A percentile compares a stretch with the other conserved stretches of the same genome.
Conservation (phyloP, 805 yeast genomes). For the Kuraishia hungarica region DNA sequence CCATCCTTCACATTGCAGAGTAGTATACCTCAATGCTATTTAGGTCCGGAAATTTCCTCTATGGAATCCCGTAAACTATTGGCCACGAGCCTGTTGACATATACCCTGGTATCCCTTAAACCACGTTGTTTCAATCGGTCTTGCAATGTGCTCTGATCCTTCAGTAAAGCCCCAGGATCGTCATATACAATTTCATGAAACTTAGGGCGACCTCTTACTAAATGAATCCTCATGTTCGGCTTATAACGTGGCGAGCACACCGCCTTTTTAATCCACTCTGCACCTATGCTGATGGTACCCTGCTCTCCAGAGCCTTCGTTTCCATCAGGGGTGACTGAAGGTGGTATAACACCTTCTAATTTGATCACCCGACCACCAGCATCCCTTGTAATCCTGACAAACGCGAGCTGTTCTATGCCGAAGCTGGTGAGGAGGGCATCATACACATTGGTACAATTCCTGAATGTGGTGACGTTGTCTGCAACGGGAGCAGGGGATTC, state of each 20-base stretch:
- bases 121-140: neutral
- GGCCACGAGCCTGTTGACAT: neutral
- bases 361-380: conserved; percentile 28
- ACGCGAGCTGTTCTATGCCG: conserved; percentile 13
- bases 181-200: conserved; percentile 14
- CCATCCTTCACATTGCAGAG: too few relatives aligned
- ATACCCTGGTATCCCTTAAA: neutral
- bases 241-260: conserved; percentile 36
- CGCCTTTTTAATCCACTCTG: conserved; percentile 28
- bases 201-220: conserved; percentile 4
- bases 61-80: neutral
- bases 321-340: conserved; percentile 6
- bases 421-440: neutral
- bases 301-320: conserved; percentile 3
- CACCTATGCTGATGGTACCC: conserved; percentile 9
- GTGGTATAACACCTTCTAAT: conserved; percentile 22
- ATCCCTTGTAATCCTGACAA: conserved; percentile 29
- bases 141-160: neutral
- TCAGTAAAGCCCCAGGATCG: conserved; percentile 8
- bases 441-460: neutral
- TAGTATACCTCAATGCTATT: too few relatives aligned
- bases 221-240: conserved; percentile 32
- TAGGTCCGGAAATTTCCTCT: neutral
- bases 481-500: neutral
- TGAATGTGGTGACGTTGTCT: neutral